Conservation (phyloP, 202 grass and related monocot species). For the Alloteropsis angusta region DNA sequence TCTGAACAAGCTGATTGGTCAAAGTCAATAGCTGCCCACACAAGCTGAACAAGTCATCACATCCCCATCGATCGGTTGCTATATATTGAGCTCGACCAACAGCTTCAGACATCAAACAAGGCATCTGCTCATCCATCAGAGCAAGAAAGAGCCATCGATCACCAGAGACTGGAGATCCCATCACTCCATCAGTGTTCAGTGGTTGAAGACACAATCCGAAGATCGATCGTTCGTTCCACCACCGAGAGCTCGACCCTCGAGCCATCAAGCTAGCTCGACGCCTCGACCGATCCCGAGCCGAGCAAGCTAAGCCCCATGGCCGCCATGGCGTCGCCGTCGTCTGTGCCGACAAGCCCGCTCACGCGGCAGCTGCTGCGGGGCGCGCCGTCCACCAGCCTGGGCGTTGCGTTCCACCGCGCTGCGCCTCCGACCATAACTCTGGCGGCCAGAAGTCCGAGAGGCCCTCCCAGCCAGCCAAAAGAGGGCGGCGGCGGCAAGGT, state of each 20-base stretch:
- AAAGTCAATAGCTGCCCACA: too few relatives aligned
- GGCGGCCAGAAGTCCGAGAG: neutral
- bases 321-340: neutral
- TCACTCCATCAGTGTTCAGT: neutral
- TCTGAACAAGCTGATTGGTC: too few relatives aligned
- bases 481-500: neutral
- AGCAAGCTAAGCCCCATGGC: neutral
- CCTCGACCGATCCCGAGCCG: neutral
- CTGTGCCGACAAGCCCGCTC: neutral
- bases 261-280: neutral
- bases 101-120: neutral
- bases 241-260: neutral
- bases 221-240: neutral
- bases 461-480: neutral
- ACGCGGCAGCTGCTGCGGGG: neutral
- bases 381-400: neutral
- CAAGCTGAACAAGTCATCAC: too few relatives aligned
- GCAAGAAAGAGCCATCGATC: too few relatives aligned
- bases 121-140: neutral
- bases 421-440: neutral
- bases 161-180: neutral
- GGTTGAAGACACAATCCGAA: neutral
- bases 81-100: neutral
- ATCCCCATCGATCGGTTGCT: neutral
- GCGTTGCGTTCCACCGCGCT: neutral